These are phyloP conservation scores for Boehmeria nivea DNA, from an alignment of 306 rosid genomes.

Conservation along the genomic window DNA sequence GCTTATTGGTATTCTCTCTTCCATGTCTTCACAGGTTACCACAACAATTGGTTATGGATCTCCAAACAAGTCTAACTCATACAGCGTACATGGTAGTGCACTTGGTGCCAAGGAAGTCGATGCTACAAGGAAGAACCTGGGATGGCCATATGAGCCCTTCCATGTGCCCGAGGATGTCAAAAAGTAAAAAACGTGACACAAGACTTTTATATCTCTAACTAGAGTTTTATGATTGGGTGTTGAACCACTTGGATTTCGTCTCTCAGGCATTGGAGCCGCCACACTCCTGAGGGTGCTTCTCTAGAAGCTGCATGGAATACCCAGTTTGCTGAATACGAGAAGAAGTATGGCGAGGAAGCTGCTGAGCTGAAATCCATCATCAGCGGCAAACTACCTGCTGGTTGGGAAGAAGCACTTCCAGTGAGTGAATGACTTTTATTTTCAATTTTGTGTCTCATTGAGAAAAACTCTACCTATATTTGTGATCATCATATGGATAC, in stretches of 20 bases:
- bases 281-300: constrained; percentile 61
- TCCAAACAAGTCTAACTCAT: constrained; percentile 96
- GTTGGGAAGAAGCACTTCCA: constrained; percentile 97
- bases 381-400: constrained; percentile 71
- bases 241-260: constrained; percentile 12
- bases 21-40: constrained; percentile 58
- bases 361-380: constrained; percentile 64
- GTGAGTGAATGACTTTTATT: constrained; percentile 38
- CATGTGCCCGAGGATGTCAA: constrained; percentile 96
- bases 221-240: constrained; percentile 13
- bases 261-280: constrained; percentile 94
- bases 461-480: neutral
- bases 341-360: constrained; percentile 84
- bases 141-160: constrained; percentile 95
- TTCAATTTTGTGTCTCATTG: neutral
- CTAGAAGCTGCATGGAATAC: constrained; percentile 91
- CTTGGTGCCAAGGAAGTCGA: constrained; percentile 98
- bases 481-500: neutral
- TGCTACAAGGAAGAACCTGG: constrained; percentile 90
- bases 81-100: constrained; percentile 98
- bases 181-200: constrained; percentile 38
- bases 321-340: constrained; percentile 83
- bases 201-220: neutral
- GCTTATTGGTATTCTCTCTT: neutral
- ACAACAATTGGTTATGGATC: constrained; percentile 98